Evolutionary conservation across 805 yeast species (phyloP).

Genomic region (Maudiozyma barnettii): DNA sequence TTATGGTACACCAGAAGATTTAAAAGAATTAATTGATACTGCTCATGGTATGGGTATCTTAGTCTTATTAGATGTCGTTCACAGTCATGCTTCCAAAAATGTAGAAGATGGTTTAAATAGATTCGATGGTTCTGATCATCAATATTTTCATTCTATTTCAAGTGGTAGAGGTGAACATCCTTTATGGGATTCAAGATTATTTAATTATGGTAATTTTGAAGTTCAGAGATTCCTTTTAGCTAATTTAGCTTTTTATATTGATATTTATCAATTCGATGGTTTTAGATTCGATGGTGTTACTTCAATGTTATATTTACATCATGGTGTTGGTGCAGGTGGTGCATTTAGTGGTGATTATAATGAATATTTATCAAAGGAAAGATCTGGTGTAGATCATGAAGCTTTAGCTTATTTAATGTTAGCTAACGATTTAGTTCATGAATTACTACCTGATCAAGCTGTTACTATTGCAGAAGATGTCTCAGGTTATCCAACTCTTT

Average conservation of each 20-base stretch:
- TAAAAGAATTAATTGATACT: conserved; percentile 80
- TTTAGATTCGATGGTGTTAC: conserved; percentile 97
- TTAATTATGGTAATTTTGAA: conserved; percentile 86
- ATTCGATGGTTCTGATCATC: conserved; percentile 93
- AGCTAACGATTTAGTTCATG: conserved; percentile 70
- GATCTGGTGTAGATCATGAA: conserved; percentile 72
- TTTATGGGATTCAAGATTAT: conserved; percentile 93
- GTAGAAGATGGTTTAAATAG: conserved; percentile 86
- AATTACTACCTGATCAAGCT: conserved; percentile 43
- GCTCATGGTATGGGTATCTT: conserved; percentile 85
- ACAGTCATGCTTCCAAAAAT: conserved; percentile 91
- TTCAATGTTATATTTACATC: conserved; percentile 83
- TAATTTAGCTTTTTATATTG: conserved; percentile 74
- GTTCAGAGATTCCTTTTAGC: conserved; percentile 78
- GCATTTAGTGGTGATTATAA: conserved; percentile 88
- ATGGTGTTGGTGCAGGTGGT: conserved; percentile 75
- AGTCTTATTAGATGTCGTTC: conserved; percentile 86
- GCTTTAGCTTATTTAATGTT: conserved; percentile 81
- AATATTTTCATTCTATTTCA: conserved; percentile 67
- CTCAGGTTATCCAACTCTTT: conserved; percentile 92
- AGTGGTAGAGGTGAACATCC: conserved; percentile 86
- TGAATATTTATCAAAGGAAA: conserved; percentile 67
- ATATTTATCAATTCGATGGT: conserved; percentile 83
- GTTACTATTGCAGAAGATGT: conserved; percentile 93
- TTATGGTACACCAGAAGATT: conserved; percentile 90